phyloP scores from a whole-genome alignment of 1,139 yeast genomes.

The Diutina rugosa region DNA sequence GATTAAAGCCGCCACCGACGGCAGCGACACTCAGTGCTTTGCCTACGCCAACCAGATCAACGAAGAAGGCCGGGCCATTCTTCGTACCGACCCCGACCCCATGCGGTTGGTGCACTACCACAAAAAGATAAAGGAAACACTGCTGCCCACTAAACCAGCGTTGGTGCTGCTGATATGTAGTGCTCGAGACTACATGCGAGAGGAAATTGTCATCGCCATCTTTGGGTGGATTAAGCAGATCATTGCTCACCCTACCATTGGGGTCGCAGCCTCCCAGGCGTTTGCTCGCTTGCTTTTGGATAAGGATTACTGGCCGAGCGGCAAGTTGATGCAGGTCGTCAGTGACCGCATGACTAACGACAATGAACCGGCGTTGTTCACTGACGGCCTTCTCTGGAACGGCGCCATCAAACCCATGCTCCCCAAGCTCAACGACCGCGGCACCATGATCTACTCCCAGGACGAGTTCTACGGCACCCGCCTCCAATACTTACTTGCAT shows the following conservation, averaged over 20 bases:
- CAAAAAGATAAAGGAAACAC: constrained; percentile 9
- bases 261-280: constrained; percentile 12
- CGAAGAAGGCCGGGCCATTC: constrained; percentile 16
- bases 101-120: neutral
- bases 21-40: constrained; percentile 14
- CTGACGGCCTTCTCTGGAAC: constrained; percentile 17
- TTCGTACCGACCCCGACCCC: constrained; percentile 10
- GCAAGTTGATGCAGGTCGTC: constrained; percentile 14
- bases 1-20: constrained; percentile 22
- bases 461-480: neutral
- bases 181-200: constrained; percentile 35
- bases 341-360: constrained; percentile 7
- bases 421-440: neutral
- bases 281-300: constrained; percentile 18
- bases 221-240: constrained; percentile 39
- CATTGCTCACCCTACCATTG: constrained; percentile 16
- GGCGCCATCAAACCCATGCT: constrained; percentile 10
- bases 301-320: constrained; percentile 14
- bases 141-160: constrained; percentile 25
- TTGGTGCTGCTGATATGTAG: constrained; percentile 43
- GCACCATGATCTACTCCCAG: neutral
- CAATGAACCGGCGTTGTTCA: constrained; percentile 13
- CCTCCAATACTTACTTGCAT: constrained; percentile 33
- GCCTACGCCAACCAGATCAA: constrained; percentile 23
- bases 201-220: constrained; percentile 27